These are phyloP conservation scores for Ciborinia camelliae DNA, from an alignment of 2,329 filamentous ascomycete species.

Conservation along the genomic window DNA sequence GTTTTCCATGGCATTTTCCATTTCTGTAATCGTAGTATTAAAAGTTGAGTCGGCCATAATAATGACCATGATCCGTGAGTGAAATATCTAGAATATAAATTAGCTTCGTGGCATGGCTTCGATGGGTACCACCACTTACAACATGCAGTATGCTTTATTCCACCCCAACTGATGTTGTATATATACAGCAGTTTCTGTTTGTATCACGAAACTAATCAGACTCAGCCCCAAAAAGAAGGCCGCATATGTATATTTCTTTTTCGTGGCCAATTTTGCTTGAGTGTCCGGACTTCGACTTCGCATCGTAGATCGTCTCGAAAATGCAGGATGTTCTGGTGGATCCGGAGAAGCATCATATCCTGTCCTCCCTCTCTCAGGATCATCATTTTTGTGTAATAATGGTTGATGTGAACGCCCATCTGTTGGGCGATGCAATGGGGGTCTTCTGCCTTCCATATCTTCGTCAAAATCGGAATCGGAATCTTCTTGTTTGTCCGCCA, in stretches of 20 bases:
- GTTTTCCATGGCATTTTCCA: conserved; percentile 72
- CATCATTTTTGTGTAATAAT: conserved; percentile 35
- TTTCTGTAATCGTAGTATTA: conserved; percentile 76
- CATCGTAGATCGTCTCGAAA: conserved; percentile 63
- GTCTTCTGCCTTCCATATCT: conserved; percentile 40
- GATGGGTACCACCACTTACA: conserved; percentile 52
- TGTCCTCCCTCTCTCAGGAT: conserved; percentile 35
- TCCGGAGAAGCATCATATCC: conserved; percentile 34
- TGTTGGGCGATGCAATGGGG: conserved; percentile 38
- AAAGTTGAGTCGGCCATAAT: conserved; percentile 81
- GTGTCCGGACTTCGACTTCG: conserved; percentile 72
- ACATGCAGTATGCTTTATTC: conserved; percentile 99
- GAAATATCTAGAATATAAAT: conserved; percentile 56
- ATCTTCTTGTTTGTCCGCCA: conserved; percentile 27
- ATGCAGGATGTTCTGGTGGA: conserved; percentile 32
- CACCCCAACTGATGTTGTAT: conserved; percentile 89
- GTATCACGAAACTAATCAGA: conserved; percentile 82
- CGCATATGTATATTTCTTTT: conserved; percentile 83
- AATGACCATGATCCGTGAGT: conserved; percentile 93
- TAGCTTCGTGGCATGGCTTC: neutral
- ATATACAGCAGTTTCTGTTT: conserved; percentile 94
- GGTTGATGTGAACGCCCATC: conserved; percentile 42
- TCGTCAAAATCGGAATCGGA: conserved; percentile 29
- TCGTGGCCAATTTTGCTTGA: conserved; percentile 61
- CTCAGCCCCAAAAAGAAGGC: conserved; percentile 78